Conservation (phyloP, 768 basidiomycete species). For the Termitomyces sp. region DNA sequence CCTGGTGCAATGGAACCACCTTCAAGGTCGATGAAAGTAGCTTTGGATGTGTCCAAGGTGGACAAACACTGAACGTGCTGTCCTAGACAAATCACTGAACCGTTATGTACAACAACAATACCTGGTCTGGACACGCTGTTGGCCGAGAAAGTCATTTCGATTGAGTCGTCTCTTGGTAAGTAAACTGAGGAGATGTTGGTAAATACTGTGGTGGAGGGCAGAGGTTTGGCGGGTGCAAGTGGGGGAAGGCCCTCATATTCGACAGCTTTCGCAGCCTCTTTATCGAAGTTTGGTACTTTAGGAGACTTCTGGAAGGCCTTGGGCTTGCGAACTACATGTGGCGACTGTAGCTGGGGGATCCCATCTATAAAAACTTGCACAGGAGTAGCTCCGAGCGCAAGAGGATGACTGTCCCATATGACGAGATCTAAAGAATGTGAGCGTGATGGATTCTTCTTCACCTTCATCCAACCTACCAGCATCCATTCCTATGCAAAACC, state of each 20-base stretch:
- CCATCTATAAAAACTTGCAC: conserved; percentile 89
- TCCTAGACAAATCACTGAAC: conserved; percentile 48
- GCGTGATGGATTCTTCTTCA: not conserved
- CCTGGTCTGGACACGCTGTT: conserved; percentile 19
- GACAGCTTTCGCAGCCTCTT: conserved; percentile 58
- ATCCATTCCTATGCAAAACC: conserved; percentile 55
- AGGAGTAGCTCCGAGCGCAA: conserved; percentile 83
- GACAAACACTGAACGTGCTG: conserved; percentile 18
- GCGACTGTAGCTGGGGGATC: conserved; percentile 59
- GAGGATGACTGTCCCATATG: conserved; percentile 81
- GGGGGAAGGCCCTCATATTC: conserved; percentile 74
- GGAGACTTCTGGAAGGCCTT: conserved; percentile 40
- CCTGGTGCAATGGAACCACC: conserved; percentile 66
- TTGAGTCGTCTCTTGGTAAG: conserved; percentile 18
- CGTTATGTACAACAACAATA: conserved; percentile 38
- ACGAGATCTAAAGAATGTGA: conserved; percentile 51
- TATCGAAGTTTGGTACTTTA: conserved; percentile 63
- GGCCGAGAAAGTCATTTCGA: conserved; percentile 26
- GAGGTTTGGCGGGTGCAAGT: conserved; percentile 37
- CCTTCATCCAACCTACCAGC: conserved; percentile 43
- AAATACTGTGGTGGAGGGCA: conserved; percentile 43
- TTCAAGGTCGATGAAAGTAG: conserved; percentile 53
- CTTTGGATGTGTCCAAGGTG: conserved; percentile 14
- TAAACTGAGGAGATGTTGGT: conserved; percentile 56
- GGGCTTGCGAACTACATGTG: conserved; percentile 49